These are phyloP conservation scores for Kokia cookei DNA, from an alignment of 441 rosid species.

Conservation along the genomic window DNA sequence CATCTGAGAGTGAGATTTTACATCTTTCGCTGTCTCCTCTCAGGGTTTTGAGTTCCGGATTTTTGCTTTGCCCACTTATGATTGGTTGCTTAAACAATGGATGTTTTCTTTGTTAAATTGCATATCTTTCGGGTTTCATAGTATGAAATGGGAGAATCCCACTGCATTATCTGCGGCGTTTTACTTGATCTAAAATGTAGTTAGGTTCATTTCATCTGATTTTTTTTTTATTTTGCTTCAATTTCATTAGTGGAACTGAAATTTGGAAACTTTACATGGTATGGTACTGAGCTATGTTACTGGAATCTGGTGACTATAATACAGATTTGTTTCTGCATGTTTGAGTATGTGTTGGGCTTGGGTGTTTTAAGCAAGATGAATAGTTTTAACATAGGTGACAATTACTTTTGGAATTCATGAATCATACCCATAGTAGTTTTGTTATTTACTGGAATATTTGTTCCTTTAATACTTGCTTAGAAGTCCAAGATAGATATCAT, in stretches of 20 bases:
- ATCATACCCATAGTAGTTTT: background rate
- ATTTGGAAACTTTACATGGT: background rate
- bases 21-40: background rate
- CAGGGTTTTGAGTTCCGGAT: background rate
- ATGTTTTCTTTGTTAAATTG: background rate
- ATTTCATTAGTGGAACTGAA: background rate
- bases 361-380: background rate
- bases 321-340: background rate
- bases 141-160: background rate
- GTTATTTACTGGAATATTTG: background rate
- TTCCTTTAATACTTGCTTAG: background rate
- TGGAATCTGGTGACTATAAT: background rate
- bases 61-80: background rate
- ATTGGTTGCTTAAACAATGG: background rate
- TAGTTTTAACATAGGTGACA: background rate
- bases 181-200: background rate
- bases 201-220: background rate
- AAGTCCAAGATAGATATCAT: slow-evolving; percentile 18
- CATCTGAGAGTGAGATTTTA: background rate
- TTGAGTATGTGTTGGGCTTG: background rate
- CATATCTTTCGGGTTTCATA: background rate
- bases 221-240: background rate
- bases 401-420: background rate
- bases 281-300: background rate
- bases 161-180: background rate